Conservation (phyloP, 1,284 basidiomycete genomes). For the Bjerkandera adusta region DNA sequence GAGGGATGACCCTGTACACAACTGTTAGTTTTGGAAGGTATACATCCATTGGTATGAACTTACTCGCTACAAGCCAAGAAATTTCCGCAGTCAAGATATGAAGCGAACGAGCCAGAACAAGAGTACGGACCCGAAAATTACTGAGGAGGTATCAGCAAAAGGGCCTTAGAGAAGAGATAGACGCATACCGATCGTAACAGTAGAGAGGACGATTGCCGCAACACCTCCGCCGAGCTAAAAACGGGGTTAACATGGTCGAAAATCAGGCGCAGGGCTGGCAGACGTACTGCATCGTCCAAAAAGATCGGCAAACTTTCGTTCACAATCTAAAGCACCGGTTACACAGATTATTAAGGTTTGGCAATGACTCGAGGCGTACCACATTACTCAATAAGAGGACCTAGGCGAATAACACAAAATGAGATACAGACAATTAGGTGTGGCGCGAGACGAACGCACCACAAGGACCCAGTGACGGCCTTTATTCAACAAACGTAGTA, state of each 20-base stretch:
- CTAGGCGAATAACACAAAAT: slow-evolving; percentile 35
- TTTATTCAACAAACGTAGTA: slow-evolving; percentile 72
- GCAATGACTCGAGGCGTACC: slow-evolving; percentile 43
- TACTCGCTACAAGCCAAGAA: slow-evolving; percentile 45
- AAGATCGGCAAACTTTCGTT: slow-evolving; percentile 96
- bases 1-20: slow-evolving; percentile 75
- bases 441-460: slow-evolving; percentile 41
- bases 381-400: slow-evolving; percentile 85
- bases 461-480: slow-evolving; percentile 96
- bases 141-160: slow-evolving; percentile 31
- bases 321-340: slow-evolving; percentile 57
- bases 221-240: slow-evolving; percentile 80
- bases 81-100: too few species aligned
- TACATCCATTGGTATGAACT: slow-evolving; percentile 15
- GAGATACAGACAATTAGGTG: slow-evolving; percentile 8
- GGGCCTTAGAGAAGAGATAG: neutral
- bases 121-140: slow-evolving; percentile 76
- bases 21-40: neutral
- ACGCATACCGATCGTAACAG: slow-evolving; percentile 76
- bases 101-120: slow-evolving; percentile 3
- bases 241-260: neutral
- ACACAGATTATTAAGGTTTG: neutral
- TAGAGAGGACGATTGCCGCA: slow-evolving; percentile 82
- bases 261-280: slow-evolving; percentile 17
- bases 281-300: slow-evolving; percentile 79